These are phyloP conservation scores for Aspergillus fumigatiaffinis DNA, from an alignment of 2,329 filamentous ascomycete species.

Conservation along the genomic window DNA sequence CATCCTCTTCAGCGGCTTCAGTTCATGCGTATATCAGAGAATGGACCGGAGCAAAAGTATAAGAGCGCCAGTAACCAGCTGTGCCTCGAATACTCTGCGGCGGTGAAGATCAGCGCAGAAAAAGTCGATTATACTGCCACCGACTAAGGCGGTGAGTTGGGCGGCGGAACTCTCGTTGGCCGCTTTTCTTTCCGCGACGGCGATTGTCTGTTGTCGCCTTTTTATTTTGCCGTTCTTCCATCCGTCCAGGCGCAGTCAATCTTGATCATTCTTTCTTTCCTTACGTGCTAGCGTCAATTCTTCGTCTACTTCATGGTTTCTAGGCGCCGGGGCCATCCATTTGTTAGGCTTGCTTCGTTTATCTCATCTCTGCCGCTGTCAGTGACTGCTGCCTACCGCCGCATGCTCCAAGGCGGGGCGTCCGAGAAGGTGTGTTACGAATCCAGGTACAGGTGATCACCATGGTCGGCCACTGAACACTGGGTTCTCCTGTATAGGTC, in stretches of 20 bases:
- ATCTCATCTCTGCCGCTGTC: background rate
- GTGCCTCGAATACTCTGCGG: background rate
- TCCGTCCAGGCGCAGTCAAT: background rate
- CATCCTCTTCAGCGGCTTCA: slow-evolving; percentile 20
- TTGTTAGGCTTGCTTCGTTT: background rate
- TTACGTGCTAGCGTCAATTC: background rate
- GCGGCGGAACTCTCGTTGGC: background rate
- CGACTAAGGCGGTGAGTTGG: slow-evolving; percentile 16
- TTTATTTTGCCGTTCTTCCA: slow-evolving; percentile 3
- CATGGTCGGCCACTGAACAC: background rate
- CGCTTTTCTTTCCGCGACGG: background rate
- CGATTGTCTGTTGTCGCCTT: background rate
- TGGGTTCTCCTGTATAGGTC: background rate
- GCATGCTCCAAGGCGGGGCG: slow-evolving; percentile 15
- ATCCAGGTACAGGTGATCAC: background rate
- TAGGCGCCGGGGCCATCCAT: slow-evolving; percentile 1
- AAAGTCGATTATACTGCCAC: slow-evolving; percentile 27
- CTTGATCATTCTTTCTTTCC: background rate
- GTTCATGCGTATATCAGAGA: background rate
- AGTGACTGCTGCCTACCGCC: background rate
- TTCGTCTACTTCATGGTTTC: background rate
- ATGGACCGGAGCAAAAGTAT: background rate
- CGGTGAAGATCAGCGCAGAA: slow-evolving; percentile 8
- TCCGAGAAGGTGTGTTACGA: slow-evolving; percentile 11
- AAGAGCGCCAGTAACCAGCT: background rate